These are phyloP conservation scores for Chenopodium suecicum DNA, from an alignment of 148 eudicot genomes.

Conservation along the genomic window DNA sequence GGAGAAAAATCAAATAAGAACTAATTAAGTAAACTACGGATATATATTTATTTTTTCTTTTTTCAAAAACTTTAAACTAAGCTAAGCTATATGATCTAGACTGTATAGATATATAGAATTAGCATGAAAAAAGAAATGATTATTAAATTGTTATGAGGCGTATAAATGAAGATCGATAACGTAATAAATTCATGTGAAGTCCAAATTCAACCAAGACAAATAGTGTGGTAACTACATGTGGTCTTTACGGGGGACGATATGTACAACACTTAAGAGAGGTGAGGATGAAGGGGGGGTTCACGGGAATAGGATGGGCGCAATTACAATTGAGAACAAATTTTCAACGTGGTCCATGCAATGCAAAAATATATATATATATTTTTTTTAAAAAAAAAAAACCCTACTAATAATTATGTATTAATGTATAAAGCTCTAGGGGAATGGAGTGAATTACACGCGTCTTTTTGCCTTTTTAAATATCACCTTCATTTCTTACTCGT, in stretches of 20 bases:
- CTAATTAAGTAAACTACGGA: too few relatives aligned
- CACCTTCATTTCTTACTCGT: not conserved
- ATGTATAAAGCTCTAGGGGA: not conserved
- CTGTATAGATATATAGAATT: too few relatives aligned
- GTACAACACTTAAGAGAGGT: not conserved
- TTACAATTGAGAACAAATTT: not conserved
- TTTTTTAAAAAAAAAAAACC: too few relatives aligned
- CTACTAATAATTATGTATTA: not conserved
- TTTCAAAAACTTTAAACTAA: too few relatives aligned
- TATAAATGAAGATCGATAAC: not conserved
- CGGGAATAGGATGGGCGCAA: constrained; percentile 19
- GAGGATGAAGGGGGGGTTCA: constrained; percentile 1
- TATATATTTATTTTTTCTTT: too few relatives aligned
- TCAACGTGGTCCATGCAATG: constrained; percentile 19
- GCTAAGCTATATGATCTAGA: too few relatives aligned
- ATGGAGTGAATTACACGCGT: constrained; percentile 4
- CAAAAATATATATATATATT: not conserved
- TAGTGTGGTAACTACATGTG: constrained; percentile 1
- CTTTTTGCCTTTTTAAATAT: not conserved
- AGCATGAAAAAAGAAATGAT: too few relatives aligned
- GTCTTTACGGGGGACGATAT: not conserved
- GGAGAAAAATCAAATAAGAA: too few relatives aligned
- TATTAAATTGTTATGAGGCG: not conserved
- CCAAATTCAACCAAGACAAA: not conserved
- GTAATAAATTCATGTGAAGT: constrained; percentile 4